Base-by-base conservation (phyloP, 2,329 filamentous ascomycete species). In the Ceratocystis diversiconidia region DNA sequence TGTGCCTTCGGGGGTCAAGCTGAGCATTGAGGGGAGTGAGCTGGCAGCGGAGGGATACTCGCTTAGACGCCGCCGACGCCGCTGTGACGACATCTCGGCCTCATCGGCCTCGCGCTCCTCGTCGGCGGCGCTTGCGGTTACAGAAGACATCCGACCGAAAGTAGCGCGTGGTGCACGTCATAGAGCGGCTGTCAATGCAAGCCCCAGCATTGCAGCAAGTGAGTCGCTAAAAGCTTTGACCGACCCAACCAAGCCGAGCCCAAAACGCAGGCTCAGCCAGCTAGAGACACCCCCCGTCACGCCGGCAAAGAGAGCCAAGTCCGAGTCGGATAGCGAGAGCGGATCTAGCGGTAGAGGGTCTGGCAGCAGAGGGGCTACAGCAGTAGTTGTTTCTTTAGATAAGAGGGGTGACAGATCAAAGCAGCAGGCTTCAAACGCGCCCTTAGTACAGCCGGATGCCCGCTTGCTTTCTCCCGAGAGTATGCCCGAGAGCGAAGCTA, bases 61-160 rank as follows among this genome's bases (percentile, higher is more conserved):
- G 2, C 73, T 86, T n/a, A 79, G 84, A 4, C 76, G 79, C 30
- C 76, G 82, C 68, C 74, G 79, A 69, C 74, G 57, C 8, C 63
- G 82, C 67, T 81, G 80, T 32, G 79, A 80, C 48, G 80, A 79
- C 68, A 22, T 28, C n/a, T 28, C 46, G 19, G 48, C 59, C 46
- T 73, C 78, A 63, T 74, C 76, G 55, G 77, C 77, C 5, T 86
- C 83, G 19, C 76, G 83, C 67, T 82, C 81, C 3, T 78, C 82
- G 1, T 85, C 83, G 0, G 78, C 63, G 5, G 41, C 50, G 1
- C 25, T 32, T 17, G 57, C 25, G 4, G 46, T 81, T 30, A 81
- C 79, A 0, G 82, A 82, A 1, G 79, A 81, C 32, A 78, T 83
- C 36, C 77, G 82, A 12, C 81, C 80, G 1, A 78, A 78, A 15